Evolutionary conservation across 768 basidiomycete species (phyloP), one percentile per base, ranked within the genome.

Genomic region (Boletus rex-veris): DNA sequence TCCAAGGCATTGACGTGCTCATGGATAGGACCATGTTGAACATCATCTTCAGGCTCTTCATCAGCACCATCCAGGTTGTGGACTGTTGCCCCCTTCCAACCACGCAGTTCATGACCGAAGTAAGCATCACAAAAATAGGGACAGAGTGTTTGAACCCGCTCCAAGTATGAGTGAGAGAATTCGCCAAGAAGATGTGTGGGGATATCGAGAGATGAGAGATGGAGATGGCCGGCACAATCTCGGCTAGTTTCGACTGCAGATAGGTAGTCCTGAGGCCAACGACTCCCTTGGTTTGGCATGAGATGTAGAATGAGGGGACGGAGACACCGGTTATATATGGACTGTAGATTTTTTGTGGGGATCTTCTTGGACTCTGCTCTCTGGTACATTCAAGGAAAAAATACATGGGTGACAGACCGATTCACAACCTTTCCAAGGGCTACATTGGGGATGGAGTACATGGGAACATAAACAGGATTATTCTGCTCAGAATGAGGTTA

Each of bases 101-200:
- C 54, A 0, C 31, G 19, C 0, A 61, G 24, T 18, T 61, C 58
- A 28, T 61, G 58, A 1, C 15, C 49, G 12, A 60, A 61, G 7
- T 61, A 61, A 0, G 52, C 49, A 19, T 61, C 53, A 0, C 4
- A 1, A 4, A 54, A 54, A 3, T 54, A 48, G 1, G 26, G 26
- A 1, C 5, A 11, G 1, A 47, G 28, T 0, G 3, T 16, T 24
- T 36, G 18, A 21, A 52, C 4, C 1, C 1, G 1, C 4, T 12
- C n/a, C 4, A 53, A 5, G 10, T 36, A 43, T 7, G 4, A 5
- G 0, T 0, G 10, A 2, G 7, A 1, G 3, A 50, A 54, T 0
- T 30, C 3, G 0, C 3, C 0, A 5, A 54, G 36, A 3, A 44
- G 4, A 18, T 31, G 40, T 0, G 16, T 1, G 2, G 42, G 42